A percentile compares a stretch with the other conserved stretches of the same genome.
These are phyloP conservation scores for Magnusiomyces paraingens DNA, from an alignment of 1,139 yeast genomes.

Conservation along the genomic window DNA sequence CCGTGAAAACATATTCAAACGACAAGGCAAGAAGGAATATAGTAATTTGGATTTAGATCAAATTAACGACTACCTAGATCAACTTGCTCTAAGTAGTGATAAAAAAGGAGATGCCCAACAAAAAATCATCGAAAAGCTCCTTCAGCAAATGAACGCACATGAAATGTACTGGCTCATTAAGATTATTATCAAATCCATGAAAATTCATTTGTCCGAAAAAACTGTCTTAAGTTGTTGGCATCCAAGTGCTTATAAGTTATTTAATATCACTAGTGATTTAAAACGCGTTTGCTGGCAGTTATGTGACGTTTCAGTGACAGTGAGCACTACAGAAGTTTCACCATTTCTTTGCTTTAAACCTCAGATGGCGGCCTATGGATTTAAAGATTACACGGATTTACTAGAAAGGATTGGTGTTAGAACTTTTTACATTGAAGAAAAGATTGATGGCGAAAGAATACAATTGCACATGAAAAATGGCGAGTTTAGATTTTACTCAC, in stretches of 20 bases:
- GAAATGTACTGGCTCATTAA: constrained; percentile 69
- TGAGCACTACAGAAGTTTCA: constrained; percentile 32
- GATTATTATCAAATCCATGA: constrained; percentile 53
- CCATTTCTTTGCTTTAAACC: constrained; percentile 30
- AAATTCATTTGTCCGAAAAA: constrained; percentile 47
- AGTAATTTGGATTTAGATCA: constrained; percentile 45
- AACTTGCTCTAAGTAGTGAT: constrained; percentile 30
- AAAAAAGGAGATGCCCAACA: neutral
- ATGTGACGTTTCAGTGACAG: constrained; percentile 35
- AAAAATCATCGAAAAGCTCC: constrained; percentile 10
- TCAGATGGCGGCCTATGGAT: constrained; percentile 15
- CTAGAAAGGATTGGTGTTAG: neutral
- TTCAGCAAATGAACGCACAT: constrained; percentile 43
- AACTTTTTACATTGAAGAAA: constrained; percentile 72
- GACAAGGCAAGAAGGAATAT: constrained; percentile 36
- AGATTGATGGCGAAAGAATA: constrained; percentile 89
- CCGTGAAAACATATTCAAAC: constrained; percentile 33
- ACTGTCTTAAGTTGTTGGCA: constrained; percentile 67
- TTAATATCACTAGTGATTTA: constrained; percentile 61
- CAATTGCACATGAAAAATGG: constrained; percentile 53
- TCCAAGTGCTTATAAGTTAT: constrained; percentile 65
- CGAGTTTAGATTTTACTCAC: constrained; percentile 54
- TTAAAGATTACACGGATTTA: constrained; percentile 17
- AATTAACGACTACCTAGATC: constrained; percentile 52
- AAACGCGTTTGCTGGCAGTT: constrained; percentile 56